Evolutionary conservation across 2,329 filamentous ascomycete genomes (phyloP).

Genomic region (Fusarium multiceps): DNA sequence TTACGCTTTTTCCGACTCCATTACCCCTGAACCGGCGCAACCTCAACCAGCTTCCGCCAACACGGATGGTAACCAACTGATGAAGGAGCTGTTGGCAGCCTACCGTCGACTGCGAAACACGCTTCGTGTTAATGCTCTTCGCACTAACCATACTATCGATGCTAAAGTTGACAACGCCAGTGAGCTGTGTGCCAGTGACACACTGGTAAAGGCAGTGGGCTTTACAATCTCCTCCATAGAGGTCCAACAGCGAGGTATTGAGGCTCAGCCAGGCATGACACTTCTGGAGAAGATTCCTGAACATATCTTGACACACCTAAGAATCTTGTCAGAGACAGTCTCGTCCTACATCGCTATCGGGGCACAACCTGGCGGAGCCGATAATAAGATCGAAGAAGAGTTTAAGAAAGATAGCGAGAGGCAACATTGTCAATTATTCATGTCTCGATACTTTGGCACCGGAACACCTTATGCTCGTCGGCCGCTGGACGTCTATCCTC

Average conservation of each 20-base stretch:
- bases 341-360: conserved; percentile 86
- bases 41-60: conserved; percentile 21
- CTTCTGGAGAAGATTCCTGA: conserved; percentile 87
- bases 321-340: conserved; percentile 88
- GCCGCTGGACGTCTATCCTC: conserved; percentile 60
- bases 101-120: conserved; percentile 72
- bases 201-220: conserved; percentile 75
- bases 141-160: conserved; percentile 52
- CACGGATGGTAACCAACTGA: conserved; percentile 47
- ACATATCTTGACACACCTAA: conserved; percentile 84
- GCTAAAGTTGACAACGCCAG: conserved; percentile 49
- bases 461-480: conserved; percentile 54
- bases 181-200: conserved; percentile 66
- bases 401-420: conserved; percentile 74
- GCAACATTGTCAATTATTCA: conserved; percentile 82
- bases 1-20: conserved; percentile 55
- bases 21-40: conserved; percentile 42
- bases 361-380: conserved; percentile 69
- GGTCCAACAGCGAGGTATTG: conserved; percentile 89
- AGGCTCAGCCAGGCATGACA: conserved; percentile 77
- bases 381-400: conserved; percentile 73
- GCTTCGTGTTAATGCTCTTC: conserved; percentile 65
- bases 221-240: conserved; percentile 90
- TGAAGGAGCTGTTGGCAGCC: conserved; percentile 67
- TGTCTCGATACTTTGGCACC: conserved; percentile 63